Percentiles rank a stretch among this genome's conserved stretches.
Evolutionary conservation across 1,284 basidiomycete species (phyloP).

Genomic region (Hemileia vastatrix): DNA sequence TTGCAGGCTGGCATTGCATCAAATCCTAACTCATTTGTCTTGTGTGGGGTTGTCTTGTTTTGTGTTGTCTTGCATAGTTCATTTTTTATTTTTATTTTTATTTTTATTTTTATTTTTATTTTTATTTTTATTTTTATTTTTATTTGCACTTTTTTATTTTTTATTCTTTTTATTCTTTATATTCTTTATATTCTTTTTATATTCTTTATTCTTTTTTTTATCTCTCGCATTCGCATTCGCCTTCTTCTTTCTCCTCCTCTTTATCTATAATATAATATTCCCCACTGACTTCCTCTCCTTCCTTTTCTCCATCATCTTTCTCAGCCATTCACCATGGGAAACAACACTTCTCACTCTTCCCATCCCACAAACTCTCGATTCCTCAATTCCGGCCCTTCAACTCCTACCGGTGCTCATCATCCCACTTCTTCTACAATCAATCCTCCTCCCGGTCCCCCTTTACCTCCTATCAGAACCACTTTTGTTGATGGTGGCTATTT

Average conservation of each 20-base stretch:
- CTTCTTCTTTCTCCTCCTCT: background rate
- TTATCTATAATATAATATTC: too few species aligned
- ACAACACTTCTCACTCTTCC: slow-evolving; percentile 7
- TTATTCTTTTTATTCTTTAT: too few species aligned
- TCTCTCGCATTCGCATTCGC: background rate
- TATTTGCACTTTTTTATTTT: too few species aligned
- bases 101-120: too few species aligned
- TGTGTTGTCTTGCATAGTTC: too few species aligned
- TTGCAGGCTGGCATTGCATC: too few species aligned
- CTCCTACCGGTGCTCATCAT: slow-evolving; percentile 12
- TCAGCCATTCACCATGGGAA: slow-evolving; percentile 8
- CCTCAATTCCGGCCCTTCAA: slow-evolving; percentile 3
- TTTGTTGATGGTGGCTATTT: slow-evolving; percentile 61
- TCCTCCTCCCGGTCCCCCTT: slow-evolving; percentile 9
- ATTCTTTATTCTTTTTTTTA: background rate
- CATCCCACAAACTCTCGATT: background rate
- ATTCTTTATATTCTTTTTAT: background rate
- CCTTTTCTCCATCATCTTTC: background rate
- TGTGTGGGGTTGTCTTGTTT: too few species aligned
- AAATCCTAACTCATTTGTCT: too few species aligned
- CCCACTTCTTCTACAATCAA: background rate
- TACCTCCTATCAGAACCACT: slow-evolving; percentile 52
- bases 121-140: too few species aligned
- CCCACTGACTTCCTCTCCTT: too few species aligned
- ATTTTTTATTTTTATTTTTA: too few species aligned